Base-by-base conservation (phyloP, 371 early-diverging fungal genomes). In the Saksenaea vasiformis region DNA sequence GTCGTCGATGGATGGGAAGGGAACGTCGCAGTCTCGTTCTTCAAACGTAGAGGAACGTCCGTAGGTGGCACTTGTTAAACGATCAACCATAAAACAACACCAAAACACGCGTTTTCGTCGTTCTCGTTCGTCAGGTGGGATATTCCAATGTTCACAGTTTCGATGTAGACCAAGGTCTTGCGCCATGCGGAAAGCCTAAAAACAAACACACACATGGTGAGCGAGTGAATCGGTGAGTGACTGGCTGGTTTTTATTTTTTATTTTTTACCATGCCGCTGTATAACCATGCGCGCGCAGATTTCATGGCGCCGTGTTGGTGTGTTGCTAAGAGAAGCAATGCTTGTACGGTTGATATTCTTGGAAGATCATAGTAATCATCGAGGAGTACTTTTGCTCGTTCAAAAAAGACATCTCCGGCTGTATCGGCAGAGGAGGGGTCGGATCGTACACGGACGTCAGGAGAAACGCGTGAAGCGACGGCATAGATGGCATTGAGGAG, bases 351-450 rank as follows among this genome's bases (percentile, higher is more conserved):
- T 15, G 85, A 80, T 35, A 86, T 76, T 31, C 80, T 74, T 1
- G 87, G 84, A 1, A 74, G 69, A 62, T 88, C 88, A 60, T 83
- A 80, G 65, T 75, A 83, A 36, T 80, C 80, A 54, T 88, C 88
- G 27, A 88, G 61, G 5, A 85, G 56, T 27, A 66, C 63, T 57
- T 69, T 74, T 15, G 82, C 82, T 37, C 82, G 66, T 36, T 84
- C 81, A 64, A 77, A 80, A 65, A 73, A 84, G 17, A 77, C 44
- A 35, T 72, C 73, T 1, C 82, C 82, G 5, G 82, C 79, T 0
- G 77, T 79, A 36, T 74, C 74, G 14, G 76, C 61, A 5, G 67
- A 66, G 17, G 41, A 58, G 27, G 75, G 68, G 60, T 72, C 72
- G 26, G 76, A 71, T 44, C 77, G 58, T 0, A 78, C 80, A 14